phyloP scores from a whole-genome alignment of 2,329 filamentous ascomycete genomes.

The Trichoderma gracile region DNA sequence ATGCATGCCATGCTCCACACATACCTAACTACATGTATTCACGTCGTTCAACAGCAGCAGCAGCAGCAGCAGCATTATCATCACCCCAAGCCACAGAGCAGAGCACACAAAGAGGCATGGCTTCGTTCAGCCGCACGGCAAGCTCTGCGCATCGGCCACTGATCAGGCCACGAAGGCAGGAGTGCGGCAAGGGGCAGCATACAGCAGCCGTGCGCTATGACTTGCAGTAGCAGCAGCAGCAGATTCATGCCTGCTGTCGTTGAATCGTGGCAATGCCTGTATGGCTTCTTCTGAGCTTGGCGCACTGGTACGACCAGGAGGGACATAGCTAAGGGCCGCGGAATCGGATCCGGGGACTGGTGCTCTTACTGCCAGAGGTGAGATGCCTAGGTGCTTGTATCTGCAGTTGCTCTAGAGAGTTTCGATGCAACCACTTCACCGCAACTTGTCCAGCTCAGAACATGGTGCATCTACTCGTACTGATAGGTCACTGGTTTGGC shows the following conservation, averaged over 20 bases:
- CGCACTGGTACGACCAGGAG: neutral
- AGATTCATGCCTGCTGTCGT: neutral
- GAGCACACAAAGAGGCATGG: neutral
- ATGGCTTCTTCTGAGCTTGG: constrained; percentile 8
- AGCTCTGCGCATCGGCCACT: neutral
- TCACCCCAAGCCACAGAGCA: neutral
- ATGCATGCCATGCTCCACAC: constrained; percentile 5
- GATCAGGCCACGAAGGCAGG: neutral
- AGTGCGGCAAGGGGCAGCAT: constrained; percentile 1
- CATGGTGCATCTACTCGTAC: neutral
- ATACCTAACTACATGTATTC: neutral
- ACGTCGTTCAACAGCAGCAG: neutral
- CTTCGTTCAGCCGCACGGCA: neutral
- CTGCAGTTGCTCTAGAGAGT: too few species aligned
- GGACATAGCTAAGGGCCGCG: neutral
- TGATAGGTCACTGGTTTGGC: neutral
- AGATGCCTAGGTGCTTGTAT: too few species aligned
- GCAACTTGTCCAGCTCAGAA: constrained; percentile 7
- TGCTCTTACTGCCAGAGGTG: neutral
- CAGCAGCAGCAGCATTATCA: too few species aligned
- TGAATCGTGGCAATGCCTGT: constrained; percentile 10
- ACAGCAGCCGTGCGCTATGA: neutral
- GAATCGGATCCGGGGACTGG: neutral
- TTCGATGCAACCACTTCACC: neutral
- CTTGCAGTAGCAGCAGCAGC: neutral